Evolutionary conservation across 2,329 filamentous ascomycete species (phyloP), one percentile per base, ranked within the genome.

Genomic region (Daldinia sp.): DNA sequence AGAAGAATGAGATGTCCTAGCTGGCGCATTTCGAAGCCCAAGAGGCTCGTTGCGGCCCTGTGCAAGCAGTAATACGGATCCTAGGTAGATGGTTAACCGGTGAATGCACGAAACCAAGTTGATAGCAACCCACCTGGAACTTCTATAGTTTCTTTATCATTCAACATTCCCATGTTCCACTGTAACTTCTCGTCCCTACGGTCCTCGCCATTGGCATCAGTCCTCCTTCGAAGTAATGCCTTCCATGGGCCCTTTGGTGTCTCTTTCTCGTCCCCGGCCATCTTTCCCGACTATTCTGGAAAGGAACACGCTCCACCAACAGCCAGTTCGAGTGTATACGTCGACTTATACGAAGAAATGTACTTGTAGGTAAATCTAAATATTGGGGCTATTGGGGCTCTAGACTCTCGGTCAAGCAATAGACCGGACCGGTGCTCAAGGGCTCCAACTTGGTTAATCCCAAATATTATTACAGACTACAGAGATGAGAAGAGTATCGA

Each of bases 111-210:
- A 15, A 26, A 57, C 33, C 13, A 37, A 20, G 26, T 20, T 39
- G 55, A 35, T 39, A 58, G 30, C 28, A 18, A 71, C 86, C 70
- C 82, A 94, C 93, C 93, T 72, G 94, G 94, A 12, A 97, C 94
- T 81, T 97, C 92, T 70, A 96, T 92, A 0, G 94, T 97, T 64
- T 90, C 79, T 54, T 83, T 88, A 74, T 96, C 93, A 75, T 93
- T 94, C 70, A 97, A 79, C 28, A 98, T 92, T n/a, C 94, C 94
- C 82, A 97, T 83, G 55, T 82, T 86, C 88, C 87, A 89, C 79
- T 54, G 72, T 12, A 73, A 65, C 44, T 67, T 72, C 30, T 68
- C 69, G 15, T 66, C 60, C 5, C 39, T 65, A 15, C 28, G 63
- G n/a, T 44, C 18, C 28, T 69, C 65, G 15, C 60, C 68, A 60